phyloP scores from a whole-genome alignment of 2,329 filamentous ascomycete genomes.

The Fusarium graminum region DNA sequence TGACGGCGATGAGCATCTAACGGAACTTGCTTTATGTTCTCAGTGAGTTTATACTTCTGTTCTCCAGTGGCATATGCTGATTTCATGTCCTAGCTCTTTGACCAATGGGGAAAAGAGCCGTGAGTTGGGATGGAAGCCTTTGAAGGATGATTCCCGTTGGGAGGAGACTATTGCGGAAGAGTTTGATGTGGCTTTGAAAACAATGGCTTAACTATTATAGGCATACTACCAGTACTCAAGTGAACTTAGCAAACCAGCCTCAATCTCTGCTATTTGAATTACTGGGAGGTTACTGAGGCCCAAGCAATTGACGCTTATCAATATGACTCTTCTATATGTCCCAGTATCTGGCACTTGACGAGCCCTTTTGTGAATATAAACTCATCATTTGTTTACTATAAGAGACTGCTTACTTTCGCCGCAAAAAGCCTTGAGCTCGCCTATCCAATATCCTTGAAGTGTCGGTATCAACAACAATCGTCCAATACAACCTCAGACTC shows the following conservation, averaged over 20 bases:
- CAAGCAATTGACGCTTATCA: too few species aligned
- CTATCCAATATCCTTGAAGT: too few species aligned
- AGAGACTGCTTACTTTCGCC: not conserved
- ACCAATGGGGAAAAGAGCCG: conserved; percentile 9
- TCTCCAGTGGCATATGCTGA: accelerated
- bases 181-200: not conserved
- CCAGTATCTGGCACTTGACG: too few species aligned
- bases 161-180: conserved; percentile 11
- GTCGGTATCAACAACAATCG: not conserved
- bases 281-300: too few species aligned
- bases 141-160: conserved; percentile 10
- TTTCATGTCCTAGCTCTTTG: not conserved
- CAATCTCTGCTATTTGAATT: not conserved
- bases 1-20: conserved; percentile 7
- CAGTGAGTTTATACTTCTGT: not conserved
- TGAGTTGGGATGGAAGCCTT: conserved; percentile 6
- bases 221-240: too few species aligned
- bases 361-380: too few species aligned
- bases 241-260: not conserved
- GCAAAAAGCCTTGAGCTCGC: not conserved
- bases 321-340: too few species aligned
- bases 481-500: not conserved
- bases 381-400: too few species aligned
- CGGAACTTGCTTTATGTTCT: conserved; percentile 14
- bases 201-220: not conserved